These are phyloP conservation scores for Magnaporthiopsis incrustans DNA, from an alignment of 2,329 filamentous ascomycete species.

Conservation along the genomic window DNA sequence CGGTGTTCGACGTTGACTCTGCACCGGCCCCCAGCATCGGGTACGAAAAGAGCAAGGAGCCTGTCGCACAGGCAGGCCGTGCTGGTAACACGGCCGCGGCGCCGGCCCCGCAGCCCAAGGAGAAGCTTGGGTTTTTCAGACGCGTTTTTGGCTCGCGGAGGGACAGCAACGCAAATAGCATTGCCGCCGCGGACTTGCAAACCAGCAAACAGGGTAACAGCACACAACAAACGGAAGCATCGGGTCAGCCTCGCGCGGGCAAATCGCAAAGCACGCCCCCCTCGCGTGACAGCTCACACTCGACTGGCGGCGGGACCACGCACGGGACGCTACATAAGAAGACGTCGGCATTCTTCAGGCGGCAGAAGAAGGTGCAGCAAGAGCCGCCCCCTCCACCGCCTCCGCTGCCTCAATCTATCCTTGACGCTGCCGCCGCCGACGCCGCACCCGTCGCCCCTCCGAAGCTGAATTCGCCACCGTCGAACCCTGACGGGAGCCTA, in stretches of 20 bases:
- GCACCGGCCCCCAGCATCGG: conserved; percentile 51
- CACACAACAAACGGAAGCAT: background rate
- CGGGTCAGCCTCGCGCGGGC: conserved; percentile 24
- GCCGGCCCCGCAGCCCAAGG: conserved; percentile 39
- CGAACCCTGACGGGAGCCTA: conserved; percentile 46
- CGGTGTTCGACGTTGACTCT: conserved; percentile 35
- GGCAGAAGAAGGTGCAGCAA: conserved; percentile 81
- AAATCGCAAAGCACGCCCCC: conserved; percentile 41
- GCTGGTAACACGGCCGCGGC: conserved; percentile 27
- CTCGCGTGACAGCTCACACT: conserved; percentile 42
- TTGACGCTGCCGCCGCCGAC: conserved; percentile 22
- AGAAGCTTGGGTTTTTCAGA: conserved; percentile 83
- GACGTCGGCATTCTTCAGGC: conserved; percentile 85
- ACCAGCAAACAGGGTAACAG: background rate
- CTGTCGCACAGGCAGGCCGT: conserved; percentile 26
- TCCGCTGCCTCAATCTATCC: conserved; percentile 27
- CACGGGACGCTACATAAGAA: conserved; percentile 69
- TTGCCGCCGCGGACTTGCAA: background rate
- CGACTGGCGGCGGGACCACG: conserved; percentile 35
- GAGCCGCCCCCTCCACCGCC: conserved; percentile 25
- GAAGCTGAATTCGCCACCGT: conserved; percentile 10
- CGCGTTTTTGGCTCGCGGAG: conserved; percentile 68
- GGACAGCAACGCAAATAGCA: background rate
- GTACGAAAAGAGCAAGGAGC: conserved; percentile 50
- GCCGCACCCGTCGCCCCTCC: conserved; percentile 15